Evolutionary conservation across 2,329 filamentous ascomycete genomes (phyloP).

Genomic region (Cytospora mali): DNA sequence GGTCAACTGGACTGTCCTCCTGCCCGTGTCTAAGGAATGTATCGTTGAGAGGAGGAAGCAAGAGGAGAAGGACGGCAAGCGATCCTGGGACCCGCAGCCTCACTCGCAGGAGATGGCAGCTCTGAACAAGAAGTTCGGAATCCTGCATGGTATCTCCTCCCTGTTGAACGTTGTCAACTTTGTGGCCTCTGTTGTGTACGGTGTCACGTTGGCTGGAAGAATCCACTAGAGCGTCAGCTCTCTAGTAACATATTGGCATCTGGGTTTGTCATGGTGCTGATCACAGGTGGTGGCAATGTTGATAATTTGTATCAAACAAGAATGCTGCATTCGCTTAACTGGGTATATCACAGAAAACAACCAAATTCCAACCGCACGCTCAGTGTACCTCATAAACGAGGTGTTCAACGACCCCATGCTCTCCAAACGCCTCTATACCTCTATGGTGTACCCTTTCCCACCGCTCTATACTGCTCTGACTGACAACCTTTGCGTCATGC

Average conservation of each 20-base stretch:
- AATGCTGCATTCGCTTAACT: conserved; percentile 11
- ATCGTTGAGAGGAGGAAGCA: conserved; percentile 80
- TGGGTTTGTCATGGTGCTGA: background rate
- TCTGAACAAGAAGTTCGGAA: conserved; percentile 77
- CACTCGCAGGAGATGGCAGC: conserved; percentile 83
- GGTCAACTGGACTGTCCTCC: conserved; percentile 69
- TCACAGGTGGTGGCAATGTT: background rate
- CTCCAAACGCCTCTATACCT: background rate
- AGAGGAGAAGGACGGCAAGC: conserved; percentile 88
- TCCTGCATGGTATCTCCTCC: conserved; percentile 79
- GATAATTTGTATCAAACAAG: background rate
- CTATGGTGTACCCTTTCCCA: conserved; percentile 1
- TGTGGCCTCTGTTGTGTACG: conserved; percentile 74
- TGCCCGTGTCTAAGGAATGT: conserved; percentile 73
- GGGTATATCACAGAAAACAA: conserved; percentile 2
- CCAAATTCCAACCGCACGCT: background rate
- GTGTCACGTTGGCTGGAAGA: conserved; percentile 69
- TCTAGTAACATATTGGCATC: background rate
- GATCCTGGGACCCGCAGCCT: conserved; percentile 75
- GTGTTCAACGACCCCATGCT: background rate
- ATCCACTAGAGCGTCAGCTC: conserved; percentile 45
- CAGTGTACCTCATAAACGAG: background rate
- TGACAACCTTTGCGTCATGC: background rate
- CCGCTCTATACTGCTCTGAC: background rate
- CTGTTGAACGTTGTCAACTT: conserved; percentile 76